A percentile compares a stretch with the other conserved stretches of the same genome.
Evolutionary conservation across 306 rosid genomes (phyloP).

Genomic region (Herpetospermum pedunculosum): DNA sequence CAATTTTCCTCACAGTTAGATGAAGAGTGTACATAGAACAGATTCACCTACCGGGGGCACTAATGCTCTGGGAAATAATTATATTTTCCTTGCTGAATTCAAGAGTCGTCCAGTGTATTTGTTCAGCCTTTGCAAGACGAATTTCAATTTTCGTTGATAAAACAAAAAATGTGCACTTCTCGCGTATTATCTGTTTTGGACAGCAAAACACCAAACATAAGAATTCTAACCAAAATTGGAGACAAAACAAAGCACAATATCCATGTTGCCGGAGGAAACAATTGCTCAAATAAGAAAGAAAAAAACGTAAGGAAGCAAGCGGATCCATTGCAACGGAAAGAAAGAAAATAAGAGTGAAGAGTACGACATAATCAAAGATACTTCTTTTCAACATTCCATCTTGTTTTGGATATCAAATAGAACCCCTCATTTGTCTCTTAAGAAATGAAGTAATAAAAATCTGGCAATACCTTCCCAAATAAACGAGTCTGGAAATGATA

Average conservation of each 20-base stretch:
- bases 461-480: conserved; percentile 62
- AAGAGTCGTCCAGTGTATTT: conserved; percentile 43
- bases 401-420: not conserved
- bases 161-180: conserved; percentile 38
- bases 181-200: conserved; percentile 49
- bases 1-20: too few relatives aligned
- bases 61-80: conserved; percentile 25
- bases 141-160: conserved; percentile 76
- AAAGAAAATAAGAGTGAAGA: not conserved
- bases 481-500: conserved; percentile 65
- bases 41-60: conserved; percentile 35
- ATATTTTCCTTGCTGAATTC: conserved; percentile 37
- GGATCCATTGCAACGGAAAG: not conserved
- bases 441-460: not conserved
- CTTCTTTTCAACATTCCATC: not conserved
- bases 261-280: not conserved
- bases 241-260: not conserved
- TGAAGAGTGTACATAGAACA: not conserved
- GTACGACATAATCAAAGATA: not conserved
- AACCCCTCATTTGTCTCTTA: not conserved
- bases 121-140: conserved; percentile 62
- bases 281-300: not conserved
- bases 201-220: conserved; percentile 12
- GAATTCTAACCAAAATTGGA: not conserved
- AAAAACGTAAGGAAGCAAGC: not conserved